A percentile compares a stretch with the other conserved stretches of the same genome.
These are phyloP conservation scores for Lentinula boryana DNA, from an alignment of 768 basidiomycete species.

Conservation along the genomic window DNA sequence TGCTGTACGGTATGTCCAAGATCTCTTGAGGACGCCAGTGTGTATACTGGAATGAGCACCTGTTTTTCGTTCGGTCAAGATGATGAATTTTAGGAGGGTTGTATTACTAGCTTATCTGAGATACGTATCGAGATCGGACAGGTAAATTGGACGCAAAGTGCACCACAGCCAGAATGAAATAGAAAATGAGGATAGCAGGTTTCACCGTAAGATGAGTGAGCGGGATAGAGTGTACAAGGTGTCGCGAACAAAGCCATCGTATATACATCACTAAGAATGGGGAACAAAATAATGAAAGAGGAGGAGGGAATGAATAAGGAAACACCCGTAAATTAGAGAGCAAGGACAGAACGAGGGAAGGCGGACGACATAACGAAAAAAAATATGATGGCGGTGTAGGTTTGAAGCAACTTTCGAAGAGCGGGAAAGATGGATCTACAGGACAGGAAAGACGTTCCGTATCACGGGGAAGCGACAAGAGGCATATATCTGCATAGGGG, in stretches of 20 bases:
- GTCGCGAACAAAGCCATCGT: conserved; percentile 5
- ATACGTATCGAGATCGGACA: background rate
- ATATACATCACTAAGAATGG: background rate
- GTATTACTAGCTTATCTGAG: background rate
- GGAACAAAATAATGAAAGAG: background rate
- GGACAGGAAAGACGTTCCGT: background rate
- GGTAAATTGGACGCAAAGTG: background rate
- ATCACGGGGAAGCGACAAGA: background rate
- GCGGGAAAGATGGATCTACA: background rate
- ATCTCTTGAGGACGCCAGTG: no score
- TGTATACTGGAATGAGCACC: no score
- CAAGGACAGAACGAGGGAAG: background rate
- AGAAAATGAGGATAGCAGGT: background rate
- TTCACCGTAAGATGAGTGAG: background rate
- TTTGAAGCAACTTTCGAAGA: background rate
- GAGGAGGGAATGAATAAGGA: background rate
- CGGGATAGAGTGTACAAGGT: background rate
- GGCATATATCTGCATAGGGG: background rate
- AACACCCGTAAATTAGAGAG: background rate
- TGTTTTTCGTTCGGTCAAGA: no score
- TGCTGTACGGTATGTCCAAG: no score
- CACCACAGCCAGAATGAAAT: background rate
- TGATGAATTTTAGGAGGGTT: background rate
- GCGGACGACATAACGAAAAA: background rate
- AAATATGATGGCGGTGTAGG: background rate